phyloP scores from a whole-genome alignment of 306 rosid genomes.

The Mimosa bimucronata region DNA sequence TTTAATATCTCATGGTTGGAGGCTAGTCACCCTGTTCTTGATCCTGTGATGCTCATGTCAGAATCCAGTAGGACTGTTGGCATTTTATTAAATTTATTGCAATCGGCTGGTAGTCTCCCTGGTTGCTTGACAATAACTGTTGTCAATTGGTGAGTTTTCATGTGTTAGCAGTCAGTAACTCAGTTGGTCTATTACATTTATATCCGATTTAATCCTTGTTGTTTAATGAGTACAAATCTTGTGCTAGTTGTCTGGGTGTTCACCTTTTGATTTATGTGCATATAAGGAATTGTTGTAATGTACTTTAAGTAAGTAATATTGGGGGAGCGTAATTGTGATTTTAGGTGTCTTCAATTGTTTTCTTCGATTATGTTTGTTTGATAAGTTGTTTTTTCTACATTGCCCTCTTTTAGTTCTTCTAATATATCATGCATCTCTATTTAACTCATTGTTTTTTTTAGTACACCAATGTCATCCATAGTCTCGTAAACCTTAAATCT shows the following conservation, averaged over 20 bases:
- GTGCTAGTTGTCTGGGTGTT: not conserved
- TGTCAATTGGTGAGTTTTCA: conserved; percentile 84
- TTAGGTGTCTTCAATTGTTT: not conserved
- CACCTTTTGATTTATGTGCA: conserved; percentile 22
- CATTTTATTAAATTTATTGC: conserved; percentile 80
- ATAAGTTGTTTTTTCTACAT: conserved; percentile 8
- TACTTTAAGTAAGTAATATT: not conserved
- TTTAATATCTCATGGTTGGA: conserved; percentile 86
- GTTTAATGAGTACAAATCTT: conserved; percentile 19
- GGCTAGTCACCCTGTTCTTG: conserved; percentile 82
- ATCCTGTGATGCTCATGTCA: conserved; percentile 70
- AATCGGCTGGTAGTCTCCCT: conserved; percentile 60
- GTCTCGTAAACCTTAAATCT: not conserved
- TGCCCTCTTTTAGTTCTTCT: not conserved
- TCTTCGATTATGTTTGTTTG: not conserved
- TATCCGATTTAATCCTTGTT: conserved; percentile 21
- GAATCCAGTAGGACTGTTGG: conserved; percentile 82
- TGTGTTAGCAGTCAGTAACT: conserved; percentile 30
- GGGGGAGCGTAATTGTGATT: not conserved
- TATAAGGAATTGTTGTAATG: not conserved
- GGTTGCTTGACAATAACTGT: conserved; percentile 80
- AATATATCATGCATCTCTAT: not conserved
- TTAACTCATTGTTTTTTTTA: not conserved
- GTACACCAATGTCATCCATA: not conserved
- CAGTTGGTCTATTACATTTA: conserved; percentile 7